These are phyloP conservation scores for Trichoderma sp. DNA, from an alignment of 2,329 filamentous ascomycete genomes.

Conservation along the genomic window DNA sequence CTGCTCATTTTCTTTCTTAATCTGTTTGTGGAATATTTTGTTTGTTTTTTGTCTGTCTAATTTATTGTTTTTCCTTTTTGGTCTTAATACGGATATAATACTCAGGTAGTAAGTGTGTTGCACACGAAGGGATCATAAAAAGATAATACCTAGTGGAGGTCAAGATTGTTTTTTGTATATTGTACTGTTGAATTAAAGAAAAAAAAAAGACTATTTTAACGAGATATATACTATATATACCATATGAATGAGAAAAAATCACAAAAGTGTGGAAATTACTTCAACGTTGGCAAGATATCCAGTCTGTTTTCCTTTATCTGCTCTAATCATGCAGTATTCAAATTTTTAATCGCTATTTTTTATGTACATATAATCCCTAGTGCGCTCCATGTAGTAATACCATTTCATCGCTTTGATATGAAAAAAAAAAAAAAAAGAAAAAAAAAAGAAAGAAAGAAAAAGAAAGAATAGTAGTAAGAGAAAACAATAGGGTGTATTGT, in stretches of 20 bases:
- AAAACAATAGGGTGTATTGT: not conserved
- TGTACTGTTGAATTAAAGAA: not conserved
- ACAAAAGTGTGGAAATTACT: not conserved
- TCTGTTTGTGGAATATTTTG: not conserved
- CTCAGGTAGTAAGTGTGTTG: not conserved
- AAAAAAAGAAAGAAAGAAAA: not conserved
- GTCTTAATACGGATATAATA: constrained; percentile 10
- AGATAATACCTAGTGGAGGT: constrained; percentile 1
- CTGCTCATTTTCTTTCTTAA: not conserved
- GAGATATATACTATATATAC: not conserved
- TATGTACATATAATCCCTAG: constrained; percentile 4
- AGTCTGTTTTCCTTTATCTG: constrained; percentile 1
- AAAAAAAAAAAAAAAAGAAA: not conserved
- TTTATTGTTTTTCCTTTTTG: not conserved
- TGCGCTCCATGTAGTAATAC: not conserved
- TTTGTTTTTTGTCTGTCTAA: not conserved
- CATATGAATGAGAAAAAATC: not conserved
- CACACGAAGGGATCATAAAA: not conserved
- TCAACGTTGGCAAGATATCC: not conserved
- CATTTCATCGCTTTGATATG: constrained; percentile 6
- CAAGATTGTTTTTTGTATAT: constrained; percentile 2
- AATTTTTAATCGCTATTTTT: constrained; percentile 5
- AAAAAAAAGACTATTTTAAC: not conserved
- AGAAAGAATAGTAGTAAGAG: not conserved
- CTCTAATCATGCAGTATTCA: constrained; percentile 1